Conservation (phyloP, 2,329 filamentous ascomycete genomes). For the Aspergillus ochraceoroseus region DNA sequence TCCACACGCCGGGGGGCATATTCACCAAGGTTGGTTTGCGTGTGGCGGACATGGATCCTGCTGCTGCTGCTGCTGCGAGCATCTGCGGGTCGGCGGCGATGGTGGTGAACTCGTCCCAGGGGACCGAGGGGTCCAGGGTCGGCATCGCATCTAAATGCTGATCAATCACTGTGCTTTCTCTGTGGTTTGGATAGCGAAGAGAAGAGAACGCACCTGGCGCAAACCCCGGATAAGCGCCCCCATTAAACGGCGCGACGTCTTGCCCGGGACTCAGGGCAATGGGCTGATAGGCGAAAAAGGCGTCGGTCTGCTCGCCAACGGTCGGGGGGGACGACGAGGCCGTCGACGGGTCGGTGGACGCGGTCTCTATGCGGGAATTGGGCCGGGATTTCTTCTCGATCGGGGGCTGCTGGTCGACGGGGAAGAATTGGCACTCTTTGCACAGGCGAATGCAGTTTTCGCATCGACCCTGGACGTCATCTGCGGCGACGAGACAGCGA, state of each 20-base stretch:
- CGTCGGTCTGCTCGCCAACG: slow-evolving; percentile 34
- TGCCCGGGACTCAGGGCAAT: slow-evolving; percentile 34
- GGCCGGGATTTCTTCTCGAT: slow-evolving; percentile 47
- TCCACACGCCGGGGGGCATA: slow-evolving; percentile 33
- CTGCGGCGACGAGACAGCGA: slow-evolving; percentile 71
- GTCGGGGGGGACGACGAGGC: slow-evolving; percentile 48
- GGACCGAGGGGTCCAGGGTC: slow-evolving; percentile 32
- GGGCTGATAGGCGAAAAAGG: slow-evolving; percentile 36
- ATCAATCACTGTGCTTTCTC: slow-evolving; percentile 9
- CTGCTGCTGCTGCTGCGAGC: too few relatives aligned
- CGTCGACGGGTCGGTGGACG: slow-evolving; percentile 44
- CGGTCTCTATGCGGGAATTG: slow-evolving; percentile 43
- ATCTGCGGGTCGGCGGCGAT: slow-evolving; percentile 34
- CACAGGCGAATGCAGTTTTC: slow-evolving; percentile 90
- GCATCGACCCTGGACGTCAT: slow-evolving; percentile 71
- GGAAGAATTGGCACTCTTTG: slow-evolving; percentile 89
- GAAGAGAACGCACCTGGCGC: slow-evolving; percentile 31
- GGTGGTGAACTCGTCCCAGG: slow-evolving; percentile 39
- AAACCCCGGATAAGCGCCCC: slow-evolving; percentile 32
- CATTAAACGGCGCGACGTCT: slow-evolving; percentile 34
- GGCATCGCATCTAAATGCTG: slow-evolving; percentile 25
- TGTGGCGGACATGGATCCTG: slow-evolving; percentile 28
- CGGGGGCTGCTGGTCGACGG: slow-evolving; percentile 71
- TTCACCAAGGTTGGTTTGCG: slow-evolving; percentile 34
- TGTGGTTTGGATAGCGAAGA: neutral